A percentile compares a stretch with the other conserved stretches of the same genome.
phyloP scores from a whole-genome alignment of 805 yeast species.

The Pachysolen tannophilus region DNA sequence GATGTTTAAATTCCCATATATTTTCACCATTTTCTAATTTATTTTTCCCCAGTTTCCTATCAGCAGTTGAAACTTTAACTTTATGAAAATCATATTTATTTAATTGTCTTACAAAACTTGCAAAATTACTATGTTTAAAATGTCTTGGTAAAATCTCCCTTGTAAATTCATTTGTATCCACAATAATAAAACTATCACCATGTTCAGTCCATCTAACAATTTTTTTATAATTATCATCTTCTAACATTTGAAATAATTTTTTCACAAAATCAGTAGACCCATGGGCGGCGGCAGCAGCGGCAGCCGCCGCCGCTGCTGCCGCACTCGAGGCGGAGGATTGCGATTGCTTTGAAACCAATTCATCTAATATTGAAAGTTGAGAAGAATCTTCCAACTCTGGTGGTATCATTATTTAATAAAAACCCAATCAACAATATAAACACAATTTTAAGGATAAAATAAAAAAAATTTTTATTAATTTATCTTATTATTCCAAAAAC shows the following conservation, averaged over 20 bases:
- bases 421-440: too few relatives aligned
- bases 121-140: slow-evolving; percentile 92
- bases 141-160: slow-evolving; percentile 83
- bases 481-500: too few relatives aligned
- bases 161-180: slow-evolving; percentile 87
- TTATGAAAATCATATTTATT: slow-evolving; percentile 98
- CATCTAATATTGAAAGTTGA: too few relatives aligned
- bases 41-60: slow-evolving; percentile 31
- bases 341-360: too few relatives aligned
- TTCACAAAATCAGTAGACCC: slow-evolving; percentile 76
- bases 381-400: too few relatives aligned
- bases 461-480: too few relatives aligned
- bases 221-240: slow-evolving; percentile 64
- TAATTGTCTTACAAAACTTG: slow-evolving; percentile 89
- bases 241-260: slow-evolving; percentile 76
- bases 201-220: slow-evolving; percentile 78
- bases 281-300: slow-evolving; percentile 1
- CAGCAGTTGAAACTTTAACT: slow-evolving; percentile 68
- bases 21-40: slow-evolving; percentile 57
- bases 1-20: slow-evolving; percentile 94
- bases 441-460: too few relatives aligned
- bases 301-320: neutral
- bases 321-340: too few relatives aligned
- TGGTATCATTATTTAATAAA: too few relatives aligned
- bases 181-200: slow-evolving; percentile 85